Evolutionary conservation across 2,329 filamentous ascomycete genomes (phyloP).

Genomic region (Orbilia brochopaga): DNA sequence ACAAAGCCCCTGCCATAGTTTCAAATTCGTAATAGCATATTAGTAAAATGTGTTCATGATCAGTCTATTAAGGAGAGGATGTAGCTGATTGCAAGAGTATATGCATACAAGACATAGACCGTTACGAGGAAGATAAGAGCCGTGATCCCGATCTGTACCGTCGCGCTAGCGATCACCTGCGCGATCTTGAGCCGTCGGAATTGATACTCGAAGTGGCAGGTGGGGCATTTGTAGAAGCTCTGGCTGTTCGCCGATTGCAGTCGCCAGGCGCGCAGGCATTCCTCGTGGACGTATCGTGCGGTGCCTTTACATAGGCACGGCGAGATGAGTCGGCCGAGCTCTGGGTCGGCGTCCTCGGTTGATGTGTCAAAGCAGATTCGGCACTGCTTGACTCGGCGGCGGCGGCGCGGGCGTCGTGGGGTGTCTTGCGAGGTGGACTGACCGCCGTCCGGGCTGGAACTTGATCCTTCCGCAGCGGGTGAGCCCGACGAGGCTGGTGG

Average conservation of each 20-base stretch:
- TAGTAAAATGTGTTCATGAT: constrained; percentile 5
- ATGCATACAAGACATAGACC: constrained; percentile 62
- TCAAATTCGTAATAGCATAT: constrained; percentile 58
- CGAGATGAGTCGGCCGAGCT: constrained; percentile 78
- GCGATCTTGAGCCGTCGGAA: constrained; percentile 70
- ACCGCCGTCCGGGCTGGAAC: background rate
- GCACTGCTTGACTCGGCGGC: constrained; percentile 70
- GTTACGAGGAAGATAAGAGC: constrained; percentile 71
- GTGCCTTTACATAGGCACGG: constrained; percentile 94
- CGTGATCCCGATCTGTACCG: constrained; percentile 74
- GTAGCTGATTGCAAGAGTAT: background rate
- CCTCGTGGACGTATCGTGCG: constrained; percentile 91
- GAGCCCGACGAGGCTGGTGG: constrained; percentile 1
- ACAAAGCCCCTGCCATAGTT: constrained; percentile 76
- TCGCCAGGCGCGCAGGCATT: constrained; percentile 83
- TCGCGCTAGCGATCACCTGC: constrained; percentile 65
- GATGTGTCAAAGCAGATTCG: constrained; percentile 82
- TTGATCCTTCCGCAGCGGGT: background rate
- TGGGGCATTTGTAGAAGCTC: constrained; percentile 86
- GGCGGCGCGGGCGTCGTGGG: constrained; percentile 28
- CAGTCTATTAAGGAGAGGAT: background rate
- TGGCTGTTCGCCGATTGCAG: constrained; percentile 72
- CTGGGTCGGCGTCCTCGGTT: constrained; percentile 64
- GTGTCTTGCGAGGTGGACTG: constrained; percentile 12
- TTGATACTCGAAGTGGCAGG: constrained; percentile 82